Evolutionary conservation across 345 rosid genomes (phyloP).

Genomic region (Salix arbutifolia): DNA sequence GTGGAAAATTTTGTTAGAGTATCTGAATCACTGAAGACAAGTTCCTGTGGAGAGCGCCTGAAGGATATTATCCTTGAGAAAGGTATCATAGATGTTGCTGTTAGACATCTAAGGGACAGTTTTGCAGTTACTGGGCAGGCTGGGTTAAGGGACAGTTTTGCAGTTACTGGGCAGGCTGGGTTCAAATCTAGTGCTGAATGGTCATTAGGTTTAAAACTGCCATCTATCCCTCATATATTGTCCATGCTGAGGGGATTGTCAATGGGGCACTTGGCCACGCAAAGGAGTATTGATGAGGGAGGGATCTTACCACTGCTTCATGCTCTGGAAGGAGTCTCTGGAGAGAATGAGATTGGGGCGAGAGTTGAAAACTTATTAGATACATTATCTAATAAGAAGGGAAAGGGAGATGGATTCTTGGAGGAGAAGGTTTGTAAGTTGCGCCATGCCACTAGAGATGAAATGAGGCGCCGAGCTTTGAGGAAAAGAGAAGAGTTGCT

Average conservation of each 20-base stretch:
- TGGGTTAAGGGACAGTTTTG: no score
- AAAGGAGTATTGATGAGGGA: conserved; percentile 75
- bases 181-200: conserved; percentile 70
- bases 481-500: conserved; percentile 80
- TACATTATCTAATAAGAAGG: conserved; percentile 82
- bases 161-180: no score
- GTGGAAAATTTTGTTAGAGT: no score
- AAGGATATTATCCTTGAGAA: conserved; percentile 88
- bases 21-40: no score
- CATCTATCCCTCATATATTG: conserved; percentile 83
- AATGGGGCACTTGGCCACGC: conserved; percentile 94
- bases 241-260: conserved; percentile 94
- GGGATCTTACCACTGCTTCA: conserved; percentile 83
- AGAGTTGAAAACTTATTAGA: conserved; percentile 97
- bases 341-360: conserved; percentile 94
- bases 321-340: conserved; percentile 87
- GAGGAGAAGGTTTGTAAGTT: conserved; percentile 66
- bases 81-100: conserved; percentile 79
- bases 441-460: conserved; percentile 87
- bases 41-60: no score
- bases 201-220: conserved; percentile 69
- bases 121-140: conserved; percentile 76
- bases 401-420: conserved; percentile 91
- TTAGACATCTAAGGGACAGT: conserved; percentile 63
- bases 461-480: conserved; percentile 88